Evolutionary conservation across 1,284 basidiomycete species (phyloP), one percentile per base, ranked within the genome.

Genomic region (Ustilago esculenta): DNA sequence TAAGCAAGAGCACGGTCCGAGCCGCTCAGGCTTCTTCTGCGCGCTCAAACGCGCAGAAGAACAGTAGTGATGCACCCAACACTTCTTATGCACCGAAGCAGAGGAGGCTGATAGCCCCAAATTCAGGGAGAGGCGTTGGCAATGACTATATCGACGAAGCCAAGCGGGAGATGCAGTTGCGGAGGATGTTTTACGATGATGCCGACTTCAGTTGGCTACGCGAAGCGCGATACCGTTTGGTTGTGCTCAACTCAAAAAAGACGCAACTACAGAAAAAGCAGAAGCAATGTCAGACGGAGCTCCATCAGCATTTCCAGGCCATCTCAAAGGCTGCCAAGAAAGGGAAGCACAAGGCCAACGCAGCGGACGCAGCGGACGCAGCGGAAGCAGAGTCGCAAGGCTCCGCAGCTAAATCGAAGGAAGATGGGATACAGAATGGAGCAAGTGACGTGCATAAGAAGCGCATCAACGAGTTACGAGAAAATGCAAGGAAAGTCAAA

Each of bases 141-240:
- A 54, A 54, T 24, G 27, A 29, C 6, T 49, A 29, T 24, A 55
- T 69, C 55, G 51, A 63, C 46, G 46, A 68, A 23, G 65, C 65
- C 8, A 48, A 24, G 23, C 53, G 50, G 2, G 47, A 49, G 32
- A 57, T 70, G 52, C 52, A 65, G 20, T 5, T 70, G 17, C 56
- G 67, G 24, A 59, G 17, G 33, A 65, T 70, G 67, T 39, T 37
- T 0, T 57, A 40, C 44, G 17, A 35, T 14, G 44, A 47, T 2
- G 49, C 30, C 7, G 61, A 70, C 15, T 30, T 70, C 15, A 33
- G 57, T 23, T 57, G 57, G 52, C 43, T 70, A 10, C 45, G 40
- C 2, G 43, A 54, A 18, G 45, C 49, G n/a, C 52, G 56, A 1
- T 3, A 21, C 11, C 35, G 12, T 4, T 3, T 65, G 4, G 45